Base-by-base conservation (phyloP, 345 rosid species). In the Eucalyptus sideroxylon region DNA sequence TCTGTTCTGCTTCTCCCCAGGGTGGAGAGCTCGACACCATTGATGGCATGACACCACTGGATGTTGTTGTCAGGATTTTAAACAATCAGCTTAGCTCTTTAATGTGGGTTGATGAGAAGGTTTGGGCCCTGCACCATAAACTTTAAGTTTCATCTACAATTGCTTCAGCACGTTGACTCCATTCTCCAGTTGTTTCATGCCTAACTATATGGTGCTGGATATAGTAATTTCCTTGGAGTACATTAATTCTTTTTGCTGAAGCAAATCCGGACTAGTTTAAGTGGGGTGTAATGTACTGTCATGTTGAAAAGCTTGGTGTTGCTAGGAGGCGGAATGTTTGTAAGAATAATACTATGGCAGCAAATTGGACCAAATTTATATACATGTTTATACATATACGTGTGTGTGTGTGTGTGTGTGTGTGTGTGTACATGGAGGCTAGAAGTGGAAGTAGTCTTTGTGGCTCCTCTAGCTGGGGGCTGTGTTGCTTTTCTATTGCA, bases 1-100 rank as follows among this genome's bases (percentile, higher is more conserved):
- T 85, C 51, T 42, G 37, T 85, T 89, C 44, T 87, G 67, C 42
- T 91, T 62, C 92, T 40, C 83, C 91, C 86, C 83, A 98, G 99
- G 99, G 99, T 62, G 99, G 98, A 89, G 99, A 96, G 89, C 95
- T 96, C 31, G 98, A 95, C 88, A 91, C 96, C 50, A 83, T 95
- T 44, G 99, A 96, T 82, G 96, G 96, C 89, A 96, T 96, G 98
- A 93, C 95, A 91, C 99, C 99, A 53, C 87, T 98, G 86, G 99
- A 98, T 91, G 95, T 94, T 92, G 99, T 98, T 56, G 98, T 96
- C 59, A 93, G 95, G 80, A 97, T 98, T 92, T 92, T 98, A 89
- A 98, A 98, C 94, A 98, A 98, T 93, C 99, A 98, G 94, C 94
- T 98, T 27, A 96, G 99, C 89, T 98, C 99, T 89, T 93, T 98